Evolutionary conservation across 192 early-diverging fungal genomes (phyloP).

Genomic region (Coemansia sp.): DNA sequence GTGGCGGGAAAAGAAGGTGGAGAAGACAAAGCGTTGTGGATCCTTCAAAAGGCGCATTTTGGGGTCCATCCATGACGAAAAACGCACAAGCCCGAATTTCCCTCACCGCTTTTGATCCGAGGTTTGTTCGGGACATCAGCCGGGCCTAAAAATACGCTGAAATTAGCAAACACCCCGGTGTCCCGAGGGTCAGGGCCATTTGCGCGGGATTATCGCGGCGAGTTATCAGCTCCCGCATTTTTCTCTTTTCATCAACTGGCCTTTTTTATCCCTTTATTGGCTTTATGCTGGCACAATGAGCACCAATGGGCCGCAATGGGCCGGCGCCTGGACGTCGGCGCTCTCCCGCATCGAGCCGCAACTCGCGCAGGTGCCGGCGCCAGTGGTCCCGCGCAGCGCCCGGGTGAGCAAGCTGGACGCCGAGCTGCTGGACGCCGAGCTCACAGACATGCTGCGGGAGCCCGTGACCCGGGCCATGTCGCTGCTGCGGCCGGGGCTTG

Average conservation of each 20-base stretch:
- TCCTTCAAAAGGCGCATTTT: neutral
- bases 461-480: conserved; percentile 68
- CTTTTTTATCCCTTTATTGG: neutral
- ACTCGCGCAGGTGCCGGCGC: conserved; percentile 58
- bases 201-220: too few relatives aligned
- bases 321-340: conserved; percentile 29
- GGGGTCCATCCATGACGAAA: neutral
- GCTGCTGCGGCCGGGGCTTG: conserved; percentile 50
- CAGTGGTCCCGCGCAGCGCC: conserved; percentile 42
- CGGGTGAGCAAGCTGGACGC: conserved; percentile 84
- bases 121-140: too few relatives aligned
- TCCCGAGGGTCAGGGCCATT: too few relatives aligned
- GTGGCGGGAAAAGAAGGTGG: neutral
- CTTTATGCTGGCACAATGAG: neutral
- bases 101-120: too few relatives aligned
- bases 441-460: conserved; percentile 72
- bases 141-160: too few relatives aligned
- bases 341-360: conserved; percentile 50
- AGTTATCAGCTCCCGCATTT: too few relatives aligned
- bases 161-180: too few relatives aligned
- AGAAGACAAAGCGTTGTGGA: neutral
- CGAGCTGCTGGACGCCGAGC: conserved; percentile 73
- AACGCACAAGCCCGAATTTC: too few relatives aligned
- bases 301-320: conserved; percentile 25
- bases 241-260: too few relatives aligned